phyloP scores from a whole-genome alignment of 2,329 filamentous ascomycete species.

The Biscogniauxia marginata region DNA sequence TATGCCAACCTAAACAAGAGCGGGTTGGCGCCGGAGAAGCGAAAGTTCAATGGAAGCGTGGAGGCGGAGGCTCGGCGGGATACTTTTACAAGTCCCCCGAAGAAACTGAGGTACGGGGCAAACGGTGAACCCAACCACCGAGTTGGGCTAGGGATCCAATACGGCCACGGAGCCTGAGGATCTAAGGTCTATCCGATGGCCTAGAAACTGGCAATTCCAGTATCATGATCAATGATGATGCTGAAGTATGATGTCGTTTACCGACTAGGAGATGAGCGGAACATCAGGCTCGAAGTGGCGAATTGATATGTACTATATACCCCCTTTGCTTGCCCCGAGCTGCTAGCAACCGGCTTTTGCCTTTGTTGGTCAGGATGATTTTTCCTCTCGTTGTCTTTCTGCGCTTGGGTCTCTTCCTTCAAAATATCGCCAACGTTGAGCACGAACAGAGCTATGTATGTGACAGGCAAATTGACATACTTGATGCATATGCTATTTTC shows the following conservation, averaged over 20 bases:
- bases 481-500: neutral
- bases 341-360: neutral
- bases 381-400: neutral
- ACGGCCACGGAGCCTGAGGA: conserved; percentile 30
- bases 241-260: neutral
- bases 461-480: neutral
- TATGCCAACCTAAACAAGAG: conserved; percentile 45
- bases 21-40: conserved; percentile 43
- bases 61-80: conserved; percentile 33
- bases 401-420: neutral
- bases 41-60: conserved; percentile 44
- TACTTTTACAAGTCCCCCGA: conserved; percentile 46
- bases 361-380: neutral
- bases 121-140: conserved; percentile 38
- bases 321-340: neutral
- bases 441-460: neutral
- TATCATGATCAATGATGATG: neutral
- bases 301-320: neutral
- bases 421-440: neutral
- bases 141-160: conserved; percentile 55
- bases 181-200: neutral
- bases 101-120: conserved; percentile 48
- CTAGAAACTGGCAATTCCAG: neutral
- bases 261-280: neutral
- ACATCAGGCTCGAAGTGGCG: neutral